Base-by-base conservation (phyloP, 164 flowering plant species). In the Tetracentron sinense region DNA sequence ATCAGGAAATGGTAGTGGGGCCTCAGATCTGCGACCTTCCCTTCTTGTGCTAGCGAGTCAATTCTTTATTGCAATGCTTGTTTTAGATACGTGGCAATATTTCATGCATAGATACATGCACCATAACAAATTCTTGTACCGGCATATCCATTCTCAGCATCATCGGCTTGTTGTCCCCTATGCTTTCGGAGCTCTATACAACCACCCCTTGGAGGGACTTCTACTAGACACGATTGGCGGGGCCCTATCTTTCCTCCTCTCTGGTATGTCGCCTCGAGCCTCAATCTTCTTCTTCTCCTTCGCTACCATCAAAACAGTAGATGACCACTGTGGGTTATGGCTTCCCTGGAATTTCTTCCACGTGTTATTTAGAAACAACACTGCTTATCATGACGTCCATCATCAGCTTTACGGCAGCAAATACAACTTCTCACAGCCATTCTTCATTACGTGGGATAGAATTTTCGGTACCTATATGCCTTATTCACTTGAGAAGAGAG, bases 21-120 rank as follows among this genome's bases (percentile, higher is more conserved):
- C 69, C 23, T 29, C 57, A 16, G 61, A 62, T 57, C 53, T 65
- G 25, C 65, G 63, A 20, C 33, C 76, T 64, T 86, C 94, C 50
- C 25, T 81, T 5, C 1, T 83, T 21, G 80, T 78, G 42, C 73
- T 85, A 8, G 79, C 64, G 1, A 62, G 82, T 52, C 98, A 93
- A 74, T 83, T 94, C 47, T 29, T 89, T 33, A 71, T 69, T 16
- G 99, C 87, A 56, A 91, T 91, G 97, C 26, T 86, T 38, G 85
- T 91, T 20, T 20, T 94, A 57, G 97, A 94, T 62, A 89, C 99
- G 16, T 94, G 97, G 96, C 99, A 92, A 64, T 94, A 92, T 72
- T 89, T 95, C 56, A 84, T 86, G 89, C 99, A 95, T 60, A 69
- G 99, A 58, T 92, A 84, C 72, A 89, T 94, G 97, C 99, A 94